Base-by-base conservation (phyloP, 768 basidiomycete species). In the Trametes coccinea region DNA sequence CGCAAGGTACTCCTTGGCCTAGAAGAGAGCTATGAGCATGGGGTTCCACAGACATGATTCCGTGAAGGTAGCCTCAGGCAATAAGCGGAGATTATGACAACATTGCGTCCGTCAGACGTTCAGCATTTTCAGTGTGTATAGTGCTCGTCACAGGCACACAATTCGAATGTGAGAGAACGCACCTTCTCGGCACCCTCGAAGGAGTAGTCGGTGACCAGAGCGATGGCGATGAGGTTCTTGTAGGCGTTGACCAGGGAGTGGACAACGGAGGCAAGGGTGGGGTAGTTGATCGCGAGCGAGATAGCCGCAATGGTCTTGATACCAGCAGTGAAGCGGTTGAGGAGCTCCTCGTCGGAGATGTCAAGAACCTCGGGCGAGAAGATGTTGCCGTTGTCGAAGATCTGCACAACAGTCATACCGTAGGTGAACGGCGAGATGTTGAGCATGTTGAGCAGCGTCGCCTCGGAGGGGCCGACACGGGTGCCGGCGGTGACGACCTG, bases 371-470 rank as follows among this genome's bases (percentile, higher is more conserved):
- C 78, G 44, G 96, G 89, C 46, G 89, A 75, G 86, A 98, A 99
- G 64, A 88, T 80, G 74, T 95, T 96, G 72, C 97, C 97, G 63
- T 85, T 82, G 80, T 96, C 93, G 77, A 85, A 99, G 74, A 99
- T 95, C 79, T 98, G 95, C 54, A 95, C 86, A 66, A 99, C 95
- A 53, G 87, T 90, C 96, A 99, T 98, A 72, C 97, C 97, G 81
- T 97, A 99, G 46, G 96, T 98, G 89, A 98, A 97, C 66, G 94
- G 94, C 49, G 96, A 98, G 77, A 99, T 98, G 85, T 95, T 95
- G 73, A 99, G 77, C 97, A 99, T 97, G 91, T 99, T 98, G 68
- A 99, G 83, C 69, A 99, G 86, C 63, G 95, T 95, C 54, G 97
- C 96, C 80, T 98, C 96, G 79, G 97, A 99, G 33, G 89, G 73